Evolutionary conservation across 208 protist genomes (phyloP), one percentile per base, ranked within the genome.

Genomic region (Trypanosoma grayi): DNA sequence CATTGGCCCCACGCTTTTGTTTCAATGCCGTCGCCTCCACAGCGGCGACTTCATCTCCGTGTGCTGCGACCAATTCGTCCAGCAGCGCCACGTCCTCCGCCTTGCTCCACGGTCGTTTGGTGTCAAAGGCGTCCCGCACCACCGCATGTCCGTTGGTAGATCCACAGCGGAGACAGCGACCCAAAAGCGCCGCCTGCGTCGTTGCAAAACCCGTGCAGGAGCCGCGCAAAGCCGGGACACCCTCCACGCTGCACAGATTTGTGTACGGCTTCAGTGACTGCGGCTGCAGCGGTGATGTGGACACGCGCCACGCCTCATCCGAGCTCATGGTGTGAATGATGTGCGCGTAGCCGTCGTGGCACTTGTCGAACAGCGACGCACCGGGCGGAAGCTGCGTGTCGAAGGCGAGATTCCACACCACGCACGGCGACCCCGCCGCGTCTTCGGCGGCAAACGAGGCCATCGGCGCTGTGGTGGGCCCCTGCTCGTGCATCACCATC

Each of bases 171-270:
- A 79, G 43, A 47, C 83, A 91, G 11, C 63, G 58, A 6, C 78
- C 73, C 0, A 79, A 60, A 4, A 55, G 48, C 13, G 50, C 64
- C 4, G 75, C 73, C 10, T 79, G 56, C 24, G 83, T 90, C 5
- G 84, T 88, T 58, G 80, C 82, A 59, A 90, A 81, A 11, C 87
- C 87, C 13, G 57, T 84, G 71, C 82, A 92, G 14, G 79, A 87
- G 30, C 84, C 87, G n/a, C 79, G 75, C 0, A 91, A 43, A 20
- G 82, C 81, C 14, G 87, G 74, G 16, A 90, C 77, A 14, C 87
- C 87, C 7, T 79, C 70, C 8, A 90, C 72, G 2, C 14, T 41
- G 47, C 68, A 81, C 28, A 94, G 75, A 66, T 84, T 71, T 54
- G 45, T 65, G 59, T 90, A 87, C 18, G 75, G 75, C 22, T 53